Conservation (phyloP, 1,284 basidiomycete species). For the Sporisorium graminicola region DNA sequence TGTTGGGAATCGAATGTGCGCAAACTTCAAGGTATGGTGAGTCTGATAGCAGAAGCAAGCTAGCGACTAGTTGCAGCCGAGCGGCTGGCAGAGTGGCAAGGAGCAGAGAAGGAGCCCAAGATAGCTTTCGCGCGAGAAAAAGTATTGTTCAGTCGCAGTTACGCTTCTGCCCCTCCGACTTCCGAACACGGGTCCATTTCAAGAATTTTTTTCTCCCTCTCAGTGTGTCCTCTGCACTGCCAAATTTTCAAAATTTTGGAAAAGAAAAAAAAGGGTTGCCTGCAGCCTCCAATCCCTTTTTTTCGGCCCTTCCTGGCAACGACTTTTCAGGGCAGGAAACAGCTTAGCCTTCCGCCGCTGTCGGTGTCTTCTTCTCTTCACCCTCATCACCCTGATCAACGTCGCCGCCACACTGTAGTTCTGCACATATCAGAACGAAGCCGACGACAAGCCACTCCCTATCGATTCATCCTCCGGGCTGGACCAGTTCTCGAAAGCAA, state of each 20-base stretch:
- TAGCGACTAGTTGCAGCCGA: not conserved
- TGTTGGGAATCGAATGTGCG: too few relatives aligned
- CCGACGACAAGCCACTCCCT: constrained; percentile 3
- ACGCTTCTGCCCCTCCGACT: not conserved
- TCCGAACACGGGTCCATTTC: not conserved
- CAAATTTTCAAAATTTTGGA: constrained; percentile 11
- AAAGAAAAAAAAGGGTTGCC: not conserved
- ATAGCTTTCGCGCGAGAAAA: not conserved
- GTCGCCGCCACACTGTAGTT: not conserved
- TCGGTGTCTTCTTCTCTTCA: not conserved
- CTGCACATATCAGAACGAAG: constrained; percentile 4
- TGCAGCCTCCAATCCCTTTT: not conserved
- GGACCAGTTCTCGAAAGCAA: not conserved
- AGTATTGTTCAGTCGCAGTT: not conserved
- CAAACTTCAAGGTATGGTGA: too few relatives aligned
- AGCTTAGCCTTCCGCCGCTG: not conserved
- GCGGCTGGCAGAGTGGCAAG: not conserved
- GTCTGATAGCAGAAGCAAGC: too few relatives aligned
- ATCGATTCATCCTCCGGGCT: not conserved
- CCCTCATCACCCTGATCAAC: constrained; percentile 18
- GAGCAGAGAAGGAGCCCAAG: not conserved
- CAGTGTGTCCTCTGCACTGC: not conserved
- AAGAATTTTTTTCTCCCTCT: constrained; percentile 5
- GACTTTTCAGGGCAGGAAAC: not conserved
- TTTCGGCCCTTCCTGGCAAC: not conserved